Evolutionary conservation across 2,329 filamentous ascomycete genomes (phyloP), one percentile per base, ranked within the genome.

Genomic region (Colletotrichum costaricense): DNA sequence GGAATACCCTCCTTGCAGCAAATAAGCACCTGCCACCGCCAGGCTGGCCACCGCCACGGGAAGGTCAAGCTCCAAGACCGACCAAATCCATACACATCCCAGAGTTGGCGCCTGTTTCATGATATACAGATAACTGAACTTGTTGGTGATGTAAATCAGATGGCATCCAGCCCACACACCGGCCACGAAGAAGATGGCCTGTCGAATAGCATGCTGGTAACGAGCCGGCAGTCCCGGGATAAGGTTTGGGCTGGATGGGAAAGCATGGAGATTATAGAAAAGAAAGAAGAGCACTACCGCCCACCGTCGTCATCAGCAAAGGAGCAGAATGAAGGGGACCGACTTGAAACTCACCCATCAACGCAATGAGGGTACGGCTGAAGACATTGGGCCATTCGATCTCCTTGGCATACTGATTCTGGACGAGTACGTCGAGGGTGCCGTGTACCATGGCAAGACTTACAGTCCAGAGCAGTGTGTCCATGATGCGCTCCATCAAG

Each of bases 101-200:
- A 98, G 82, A 5, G 95, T 92, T n/a, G 97, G 97, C 0, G 95
- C 93, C 75, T 91, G 92, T 85, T 98, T 97, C 94, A 98, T 95
- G 24, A 97, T 92, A 7, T 93, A 93, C 77, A 97, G 91, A 79
- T 98, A 98, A 5, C 93, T 91, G 76, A 92, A 90, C 35, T 86
- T 88, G 79, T 98, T 98, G 30, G 93, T 95, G 66, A 95, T 91
- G 76, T 94, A 87, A 62, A 98, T 92, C 75, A 98, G 86, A 81
- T 95, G 95, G 82, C 92, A 94, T 1, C 97, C 97, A 0, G 90
- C 85, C 11, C 79, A 81, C 8, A 92, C 82, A 76, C 92, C 91
- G 28, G 88, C 84, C 19, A 79, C 79, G 74, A 95, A 88, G 84
- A 96, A 97, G 65, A 94, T 81, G 19, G 82, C 70, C 76, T 92